Percentiles rank a stretch among this genome's conserved stretches.
Conservation (phyloP, 345 rosid genomes). For the Erucastrum elatum region DNA sequence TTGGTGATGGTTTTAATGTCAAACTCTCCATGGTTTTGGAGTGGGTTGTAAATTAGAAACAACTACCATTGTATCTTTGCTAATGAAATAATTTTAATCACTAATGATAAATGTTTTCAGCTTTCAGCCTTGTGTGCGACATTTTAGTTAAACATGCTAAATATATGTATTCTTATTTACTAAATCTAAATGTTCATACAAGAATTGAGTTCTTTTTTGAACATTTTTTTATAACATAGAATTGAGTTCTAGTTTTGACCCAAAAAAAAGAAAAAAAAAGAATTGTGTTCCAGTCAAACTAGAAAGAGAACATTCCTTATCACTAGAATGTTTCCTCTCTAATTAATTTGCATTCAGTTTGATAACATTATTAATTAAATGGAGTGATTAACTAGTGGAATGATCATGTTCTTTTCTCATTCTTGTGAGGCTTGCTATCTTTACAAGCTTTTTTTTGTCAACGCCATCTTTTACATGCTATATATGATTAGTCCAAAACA, state of each 20-base stretch:
- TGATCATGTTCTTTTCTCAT: background rate
- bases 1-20: constrained; percentile 1
- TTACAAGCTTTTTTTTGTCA: background rate
- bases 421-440: background rate
- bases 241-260: no score
- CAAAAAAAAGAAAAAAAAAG: background rate
- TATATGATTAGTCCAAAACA: no score
- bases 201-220: background rate
- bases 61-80: constrained; percentile 20
- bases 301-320: background rate
- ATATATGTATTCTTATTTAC: background rate
- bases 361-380: background rate
- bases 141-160: background rate
- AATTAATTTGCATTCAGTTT: background rate
- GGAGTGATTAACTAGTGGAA: background rate
- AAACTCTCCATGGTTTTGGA: constrained; percentile 23
- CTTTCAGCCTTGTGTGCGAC: constrained; percentile 4
- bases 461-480: background rate
- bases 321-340: background rate
- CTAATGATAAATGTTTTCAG: constrained; percentile 7
- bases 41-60: constrained; percentile 25
- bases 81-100: constrained; percentile 20
- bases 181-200: background rate
- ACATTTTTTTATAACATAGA: no score
- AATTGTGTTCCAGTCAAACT: background rate